Base-by-base conservation (phyloP, 306 rosid species). In the Erythrophleum fordii region DNA sequence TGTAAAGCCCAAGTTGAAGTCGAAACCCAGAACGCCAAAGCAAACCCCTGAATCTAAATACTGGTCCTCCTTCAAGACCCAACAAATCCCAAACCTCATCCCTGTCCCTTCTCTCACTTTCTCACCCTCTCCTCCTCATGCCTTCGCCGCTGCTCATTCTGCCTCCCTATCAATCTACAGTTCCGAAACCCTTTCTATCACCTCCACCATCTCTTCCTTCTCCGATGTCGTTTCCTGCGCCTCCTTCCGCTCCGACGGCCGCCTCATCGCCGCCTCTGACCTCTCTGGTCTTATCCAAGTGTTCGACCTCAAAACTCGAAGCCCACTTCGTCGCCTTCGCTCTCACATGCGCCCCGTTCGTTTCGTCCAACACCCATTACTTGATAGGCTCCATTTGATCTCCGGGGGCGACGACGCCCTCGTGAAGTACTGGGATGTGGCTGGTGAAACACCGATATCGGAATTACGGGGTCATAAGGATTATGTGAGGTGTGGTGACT, bases 331-430 rank as follows among this genome's bases (percentile, higher is more conserved):
- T 3, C 85, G 87, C 23, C 96, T 93, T 18, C 81, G 88, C 8
- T 87, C 97, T 37, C 96, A 93, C 85, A 23, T 79, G 1, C 96
- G 98, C 58, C 97, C 99, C 0, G 98, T 89, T 45, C 88, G 92
- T 11, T 90, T 83, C 66, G 94, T 95, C 76, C 88, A 91, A 44
- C 93, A 51, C 81, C 97, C 98, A 0, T 14, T 41, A 41, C 80
- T 69, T 62, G 98, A 93, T 29, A 92, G 91, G 90, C 92, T 95
- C 53, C 98, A 89, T 71, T 56, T 95, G 20, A 22, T 95, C 74
- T 95, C 99, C 51, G 99, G 89, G n/a, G 97, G 94, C 17, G 99
- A 95, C 25, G 99, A 95, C 58, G 90, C 93, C 0, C 59, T 93
- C 37, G 94, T 93, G 13, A 92, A 90, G 82, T 86, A 88, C 52